phyloP scores from a whole-genome alignment of 768 basidiomycete genomes.

The Cytidiella melzeri region DNA sequence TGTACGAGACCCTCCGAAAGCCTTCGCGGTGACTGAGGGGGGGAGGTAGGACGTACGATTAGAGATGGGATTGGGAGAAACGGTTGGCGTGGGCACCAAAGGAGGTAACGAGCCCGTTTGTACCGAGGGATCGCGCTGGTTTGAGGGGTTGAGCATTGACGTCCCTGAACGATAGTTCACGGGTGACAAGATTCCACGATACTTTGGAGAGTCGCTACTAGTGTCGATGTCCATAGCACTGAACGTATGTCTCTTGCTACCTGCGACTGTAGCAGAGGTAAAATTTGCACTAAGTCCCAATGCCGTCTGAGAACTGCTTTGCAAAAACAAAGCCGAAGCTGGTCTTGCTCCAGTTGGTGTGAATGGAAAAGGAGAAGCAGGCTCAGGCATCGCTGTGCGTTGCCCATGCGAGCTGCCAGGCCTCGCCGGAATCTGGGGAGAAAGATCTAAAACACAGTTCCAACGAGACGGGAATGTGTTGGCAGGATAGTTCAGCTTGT shows the following conservation, averaged over 20 bases:
- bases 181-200: conserved; percentile 12
- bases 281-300: conserved; percentile 27
- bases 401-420: background rate
- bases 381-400: conserved; percentile 32
- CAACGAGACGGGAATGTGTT: conserved; percentile 75
- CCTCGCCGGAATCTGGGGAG: conserved; percentile 25
- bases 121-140: conserved; percentile 15
- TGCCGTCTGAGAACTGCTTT: conserved; percentile 20
- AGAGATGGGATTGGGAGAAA: conserved; percentile 3
- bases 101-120: conserved; percentile 9
- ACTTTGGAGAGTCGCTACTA: conserved; percentile 17
- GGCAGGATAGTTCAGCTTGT: conserved; percentile 49
- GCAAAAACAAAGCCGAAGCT: conserved; percentile 1
- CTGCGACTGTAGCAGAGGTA: conserved; percentile 33
- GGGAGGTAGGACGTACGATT: conserved; percentile 23
- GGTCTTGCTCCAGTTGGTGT: conserved; percentile 7
- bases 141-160: conserved; percentile 25
- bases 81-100: conserved; percentile 6
- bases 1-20: conserved; percentile 22
- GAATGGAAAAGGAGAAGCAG: conserved; percentile 71
- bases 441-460: conserved; percentile 87
- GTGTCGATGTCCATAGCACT: conserved; percentile 29
- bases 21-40: conserved; percentile 31
- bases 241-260: conserved; percentile 53
- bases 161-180: conserved; percentile 26